Base-by-base conservation (phyloP, 2,329 filamentous ascomycete genomes). In the Phialophora chinensis region DNA sequence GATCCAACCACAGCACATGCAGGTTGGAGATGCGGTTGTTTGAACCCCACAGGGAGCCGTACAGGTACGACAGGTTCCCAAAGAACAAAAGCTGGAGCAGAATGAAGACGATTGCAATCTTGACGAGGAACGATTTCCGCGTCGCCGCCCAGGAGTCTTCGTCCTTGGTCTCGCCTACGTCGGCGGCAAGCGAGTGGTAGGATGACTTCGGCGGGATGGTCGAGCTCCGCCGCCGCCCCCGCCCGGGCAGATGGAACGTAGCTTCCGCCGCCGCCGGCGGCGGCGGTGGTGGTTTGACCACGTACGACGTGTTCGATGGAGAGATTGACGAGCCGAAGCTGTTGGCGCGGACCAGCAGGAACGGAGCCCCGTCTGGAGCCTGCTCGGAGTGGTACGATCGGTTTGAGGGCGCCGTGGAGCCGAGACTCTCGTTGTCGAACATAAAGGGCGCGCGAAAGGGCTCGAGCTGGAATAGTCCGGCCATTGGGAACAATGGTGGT, bases 1-100 rank as follows among this genome's bases (percentile, higher is more conserved):
- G 80, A 68, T 80, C 79, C 50, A 80, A 76, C 33, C 77, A 77
- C 8, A 75, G 63, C 14, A 80, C 63, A 20, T 75, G 74, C 25
- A 80, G 66, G 52, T 77, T 76, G 65, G 80, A 77, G 3, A 72
- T 70, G 57, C 77, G 75, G 0, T 62, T 59, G 1, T 33, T 68
- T 55, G 77, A 73, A 27, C 78, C 74, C 67, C 74, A 80, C 5
- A 80, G 65, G 5, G 77, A 74, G 7, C 78, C 79, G 33, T 78
- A 80, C 1, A 79, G 62, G 55, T 78, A 62, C 11, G 60, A 62
- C 50, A 62, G 10, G 50, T 62, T 62, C n/a, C 49, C 60, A 17
- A 62, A 23, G 60, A 62, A 62, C 20, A 62, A 35, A 20, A 62
- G 33, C 27, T 62, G 60, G 20, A 62, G 50, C 49, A 54, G 20